Evolutionary conservation across 768 basidiomycete genomes (phyloP).

Genomic region (Boletus barrowsii): DNA sequence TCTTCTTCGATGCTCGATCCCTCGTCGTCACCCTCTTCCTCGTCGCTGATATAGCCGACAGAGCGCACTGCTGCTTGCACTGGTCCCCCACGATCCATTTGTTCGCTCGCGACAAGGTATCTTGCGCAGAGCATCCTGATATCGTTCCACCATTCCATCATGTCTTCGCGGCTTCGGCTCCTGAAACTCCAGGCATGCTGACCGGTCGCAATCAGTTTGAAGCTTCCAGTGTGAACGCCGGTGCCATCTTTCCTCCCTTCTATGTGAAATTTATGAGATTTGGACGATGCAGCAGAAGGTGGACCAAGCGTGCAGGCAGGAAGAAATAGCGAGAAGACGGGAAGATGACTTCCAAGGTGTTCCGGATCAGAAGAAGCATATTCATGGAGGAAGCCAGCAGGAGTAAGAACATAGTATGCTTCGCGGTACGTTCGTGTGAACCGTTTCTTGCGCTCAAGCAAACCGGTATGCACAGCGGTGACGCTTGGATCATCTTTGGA

Average conservation of each 20-base stretch:
- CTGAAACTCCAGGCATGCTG: constrained; percentile 88
- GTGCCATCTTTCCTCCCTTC: constrained; percentile 85
- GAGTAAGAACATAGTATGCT: constrained; percentile 87
- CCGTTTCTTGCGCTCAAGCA: constrained; percentile 93
- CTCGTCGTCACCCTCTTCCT: constrained; percentile 54
- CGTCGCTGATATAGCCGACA: constrained; percentile 84
- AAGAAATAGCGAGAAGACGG: constrained; percentile 85
- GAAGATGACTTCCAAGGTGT: constrained; percentile 45
- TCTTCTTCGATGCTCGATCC: constrained; percentile 48
- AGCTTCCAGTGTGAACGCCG: constrained; percentile 58
- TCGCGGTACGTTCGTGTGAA: constrained; percentile 87
- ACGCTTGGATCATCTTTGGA: constrained; percentile 88
- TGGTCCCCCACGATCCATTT: constrained; percentile 88
- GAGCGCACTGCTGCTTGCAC: constrained; percentile 89
- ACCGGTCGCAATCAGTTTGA: constrained; percentile 35
- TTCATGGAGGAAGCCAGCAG: constrained; percentile 96
- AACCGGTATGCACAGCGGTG: constrained; percentile 80
- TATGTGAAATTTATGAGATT: constrained; percentile 95
- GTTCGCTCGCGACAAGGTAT: constrained; percentile 91
- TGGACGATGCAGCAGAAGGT: constrained; percentile 62
- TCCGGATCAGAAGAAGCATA: constrained; percentile 76
- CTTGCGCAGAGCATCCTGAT: constrained; percentile 88
- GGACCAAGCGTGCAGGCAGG: constrained; percentile 96
- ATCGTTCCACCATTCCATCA: constrained; percentile 99
- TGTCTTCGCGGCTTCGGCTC: constrained; percentile 85